Evolutionary conservation across 2,329 filamentous ascomycete species (phyloP).

Genomic region (Aspergillus versicolor): DNA sequence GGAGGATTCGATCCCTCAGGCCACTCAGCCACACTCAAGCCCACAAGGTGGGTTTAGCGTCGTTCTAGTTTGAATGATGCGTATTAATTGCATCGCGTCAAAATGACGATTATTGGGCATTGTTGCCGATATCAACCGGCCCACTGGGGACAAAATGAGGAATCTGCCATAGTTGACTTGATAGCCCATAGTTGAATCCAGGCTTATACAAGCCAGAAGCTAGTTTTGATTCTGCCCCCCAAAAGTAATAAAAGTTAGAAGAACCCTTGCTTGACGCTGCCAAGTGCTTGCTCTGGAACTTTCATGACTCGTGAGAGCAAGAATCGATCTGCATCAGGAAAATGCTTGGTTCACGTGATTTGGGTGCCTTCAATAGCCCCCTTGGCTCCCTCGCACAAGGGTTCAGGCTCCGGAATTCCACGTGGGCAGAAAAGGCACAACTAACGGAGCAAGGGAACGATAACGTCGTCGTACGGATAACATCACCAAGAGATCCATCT

Average conservation of each 20-base stretch:
- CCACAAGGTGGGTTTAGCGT: constrained; percentile 7
- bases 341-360: constrained; percentile 20
- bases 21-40: constrained; percentile 14
- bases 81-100: background rate
- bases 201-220: background rate
- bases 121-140: background rate
- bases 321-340: constrained; percentile 16
- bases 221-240: background rate
- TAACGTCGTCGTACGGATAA: background rate
- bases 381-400: background rate
- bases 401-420: constrained; percentile 12
- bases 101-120: background rate
- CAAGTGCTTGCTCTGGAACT: background rate
- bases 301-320: background rate
- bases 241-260: background rate
- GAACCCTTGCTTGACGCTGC: background rate
- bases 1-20: constrained; percentile 24
- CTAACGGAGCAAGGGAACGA: constrained; percentile 4
- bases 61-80: background rate
- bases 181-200: background rate
- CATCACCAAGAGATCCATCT: constrained; percentile 1
- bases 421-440: constrained; percentile 16
- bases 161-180: background rate
- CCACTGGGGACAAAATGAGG: background rate
- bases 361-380: background rate